Evolutionary conservation across 1,284 basidiomycete species (phyloP), one percentile per base, ranked within the genome.

Genomic region (Trichosporon sp.): DNA sequence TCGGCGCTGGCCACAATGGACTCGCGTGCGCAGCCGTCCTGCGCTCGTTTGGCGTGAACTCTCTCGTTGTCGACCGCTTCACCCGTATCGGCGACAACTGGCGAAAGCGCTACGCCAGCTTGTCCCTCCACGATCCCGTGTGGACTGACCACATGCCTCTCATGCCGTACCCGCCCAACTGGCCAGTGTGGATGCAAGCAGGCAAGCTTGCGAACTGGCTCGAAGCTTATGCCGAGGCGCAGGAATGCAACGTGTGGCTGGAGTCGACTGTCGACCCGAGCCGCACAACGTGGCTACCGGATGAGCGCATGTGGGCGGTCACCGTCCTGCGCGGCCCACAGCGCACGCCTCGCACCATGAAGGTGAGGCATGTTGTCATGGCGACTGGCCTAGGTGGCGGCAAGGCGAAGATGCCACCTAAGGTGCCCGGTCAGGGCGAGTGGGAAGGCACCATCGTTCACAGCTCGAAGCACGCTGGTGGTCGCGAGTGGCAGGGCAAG

Each of bases 241-340:
- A 89, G 70, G 87, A 89, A 69, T 74, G 89, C 44, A 85, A 87
- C 74, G 81, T 87, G 25, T 89, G 88, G 88, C 85, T 84, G 1
- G 84, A 84, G 7, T 81, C 85, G 0, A 83, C 74, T 3, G 80
- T 87, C 9, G 81, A 74, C 37, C 73, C 74, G 2, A 23, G 73
- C 1, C 74, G 74, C n/a, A 82, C 84, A 3, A 69, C 73, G 5
- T 84, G 83, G 68, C 82, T 86, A 68, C 75, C 78, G 19, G 70
- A 74, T n/a, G 83, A 81, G 21, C 73, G 81, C n/a, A 82, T 81
- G 64, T 89, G 87, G 87, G 72, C 81, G 36, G 84, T 88, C 14
- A 82, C 77, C 3, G 80, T 88, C 14, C 71, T 70, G 54, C 70
- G 81, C 61, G 80, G 79, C 23, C 49, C 49, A 16, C 25, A 54